Conservation (phyloP, 345 rosid genomes). For the Carallia brachiata region DNA sequence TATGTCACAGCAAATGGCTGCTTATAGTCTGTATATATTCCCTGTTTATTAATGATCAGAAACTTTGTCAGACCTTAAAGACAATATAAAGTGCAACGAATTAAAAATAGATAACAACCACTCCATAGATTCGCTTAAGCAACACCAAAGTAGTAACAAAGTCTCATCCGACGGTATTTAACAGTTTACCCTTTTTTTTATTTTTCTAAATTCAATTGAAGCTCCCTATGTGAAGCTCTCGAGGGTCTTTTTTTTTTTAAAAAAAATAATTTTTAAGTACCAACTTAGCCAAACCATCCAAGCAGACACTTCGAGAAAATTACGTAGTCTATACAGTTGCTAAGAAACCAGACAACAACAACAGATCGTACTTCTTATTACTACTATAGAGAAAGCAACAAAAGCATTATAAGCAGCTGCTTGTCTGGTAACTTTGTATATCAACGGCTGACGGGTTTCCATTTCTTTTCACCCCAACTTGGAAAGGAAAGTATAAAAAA, state of each 20-base stretch:
- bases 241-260: too few relatives aligned
- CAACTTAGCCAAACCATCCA: background rate
- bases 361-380: background rate
- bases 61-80: background rate
- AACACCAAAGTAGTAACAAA: too few relatives aligned
- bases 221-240: too few relatives aligned
- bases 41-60: slow-evolving; percentile 42
- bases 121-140: too few relatives aligned
- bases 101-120: too few relatives aligned
- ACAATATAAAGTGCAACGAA: background rate
- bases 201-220: too few relatives aligned
- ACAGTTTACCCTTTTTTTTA: too few relatives aligned
- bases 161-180: too few relatives aligned
- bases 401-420: background rate
- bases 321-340: background rate
- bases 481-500: background rate
- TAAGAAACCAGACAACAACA: background rate
- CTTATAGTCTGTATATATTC: slow-evolving; percentile 82
- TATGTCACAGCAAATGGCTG: slow-evolving; percentile 99
- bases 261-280: too few relatives aligned
- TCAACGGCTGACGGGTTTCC: background rate
- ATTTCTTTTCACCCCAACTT: background rate
- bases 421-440: background rate
- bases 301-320: background rate
- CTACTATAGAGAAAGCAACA: background rate